Percentiles rank a stretch among this genome's conserved stretches.
These are phyloP conservation scores for Gastrodia elata DNA, from an alignment of 106 monocot species.

Conservation along the genomic window DNA sequence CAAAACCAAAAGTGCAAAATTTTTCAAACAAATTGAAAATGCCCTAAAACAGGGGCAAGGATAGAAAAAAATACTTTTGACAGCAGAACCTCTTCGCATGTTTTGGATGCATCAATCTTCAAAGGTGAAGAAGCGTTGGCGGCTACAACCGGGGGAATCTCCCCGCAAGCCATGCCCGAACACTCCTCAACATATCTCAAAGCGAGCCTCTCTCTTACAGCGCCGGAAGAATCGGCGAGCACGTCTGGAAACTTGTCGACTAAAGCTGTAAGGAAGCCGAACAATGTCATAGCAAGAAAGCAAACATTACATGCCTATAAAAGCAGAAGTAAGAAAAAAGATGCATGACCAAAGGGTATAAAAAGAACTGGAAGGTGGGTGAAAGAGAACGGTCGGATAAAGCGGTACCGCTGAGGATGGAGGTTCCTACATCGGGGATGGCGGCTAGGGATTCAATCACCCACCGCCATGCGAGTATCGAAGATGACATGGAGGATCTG, in stretches of 20 bases:
- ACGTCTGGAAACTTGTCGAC: slow-evolving; percentile 17
- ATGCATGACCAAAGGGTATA: too few species aligned
- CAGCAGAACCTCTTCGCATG: slow-evolving; percentile 11
- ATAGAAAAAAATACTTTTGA: slow-evolving; percentile 5
- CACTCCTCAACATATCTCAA: slow-evolving; percentile 32
- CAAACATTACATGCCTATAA: background rate
- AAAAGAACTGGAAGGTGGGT: background rate
- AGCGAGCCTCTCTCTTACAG: slow-evolving; percentile 25
- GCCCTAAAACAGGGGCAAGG: background rate
- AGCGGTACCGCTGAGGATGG: slow-evolving; percentile 24
- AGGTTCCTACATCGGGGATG: slow-evolving; percentile 8
- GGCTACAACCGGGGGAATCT: background rate
- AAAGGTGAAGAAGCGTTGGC: background rate
- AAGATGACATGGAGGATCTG: background rate
- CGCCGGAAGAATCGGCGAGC: slow-evolving; percentile 4
- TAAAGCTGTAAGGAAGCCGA: slow-evolving; percentile 16
- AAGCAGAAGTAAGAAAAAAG: background rate
- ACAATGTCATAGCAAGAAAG: background rate
- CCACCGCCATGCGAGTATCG: slow-evolving; percentile 19
- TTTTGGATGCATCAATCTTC: background rate
- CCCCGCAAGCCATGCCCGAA: slow-evolving; percentile 1
- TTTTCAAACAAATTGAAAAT: background rate
- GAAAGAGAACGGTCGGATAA: background rate
- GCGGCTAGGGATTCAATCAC: slow-evolving; percentile 38
- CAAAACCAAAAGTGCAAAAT: background rate